A percentile compares a stretch with the other conserved stretches of the same genome.
phyloP scores from a whole-genome alignment of 768 basidiomycete species.

The Boletellus ananiceps region DNA sequence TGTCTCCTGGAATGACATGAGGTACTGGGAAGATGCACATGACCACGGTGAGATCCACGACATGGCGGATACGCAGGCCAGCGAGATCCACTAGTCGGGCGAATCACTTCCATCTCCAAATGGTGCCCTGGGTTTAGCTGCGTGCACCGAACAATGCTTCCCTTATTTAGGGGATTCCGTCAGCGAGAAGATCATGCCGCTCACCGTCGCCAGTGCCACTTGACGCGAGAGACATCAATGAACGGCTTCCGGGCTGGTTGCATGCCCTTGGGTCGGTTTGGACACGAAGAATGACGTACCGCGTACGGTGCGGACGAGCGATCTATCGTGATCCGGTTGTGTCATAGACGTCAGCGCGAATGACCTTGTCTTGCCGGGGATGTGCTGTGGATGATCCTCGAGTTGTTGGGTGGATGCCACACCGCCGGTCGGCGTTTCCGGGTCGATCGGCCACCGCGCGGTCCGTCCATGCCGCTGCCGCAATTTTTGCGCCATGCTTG shows the following conservation, averaged over 20 bases:
- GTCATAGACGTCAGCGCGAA: conserved; percentile 5
- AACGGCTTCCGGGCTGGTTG: neutral
- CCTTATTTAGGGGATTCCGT: neutral
- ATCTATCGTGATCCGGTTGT: conserved; percentile 6
- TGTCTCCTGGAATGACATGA: neutral
- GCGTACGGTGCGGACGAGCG: neutral
- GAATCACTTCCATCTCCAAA: conserved; percentile 13
- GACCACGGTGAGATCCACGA: conserved; percentile 1
- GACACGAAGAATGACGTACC: conserved; percentile 10
- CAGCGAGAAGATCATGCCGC: neutral
- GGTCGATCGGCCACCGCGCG: conserved; percentile 17
- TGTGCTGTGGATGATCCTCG: conserved; percentile 9
- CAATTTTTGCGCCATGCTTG: conserved; percentile 2
- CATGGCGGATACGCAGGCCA: conserved; percentile 5
- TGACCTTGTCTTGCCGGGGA: neutral
- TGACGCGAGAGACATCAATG: neutral
- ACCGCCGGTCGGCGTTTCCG: neutral
- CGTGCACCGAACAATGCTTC: neutral
- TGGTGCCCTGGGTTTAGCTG: neutral
- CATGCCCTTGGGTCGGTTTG: neutral
- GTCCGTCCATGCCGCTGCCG: conserved; percentile 9
- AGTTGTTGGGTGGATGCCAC: conserved; percentile 9
- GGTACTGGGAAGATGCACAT: neutral
- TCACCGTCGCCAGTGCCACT: neutral
- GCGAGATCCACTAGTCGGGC: conserved; percentile 7